phyloP scores from a whole-genome alignment of 257 asterid species.

The Salvia miltiorrhiza region DNA sequence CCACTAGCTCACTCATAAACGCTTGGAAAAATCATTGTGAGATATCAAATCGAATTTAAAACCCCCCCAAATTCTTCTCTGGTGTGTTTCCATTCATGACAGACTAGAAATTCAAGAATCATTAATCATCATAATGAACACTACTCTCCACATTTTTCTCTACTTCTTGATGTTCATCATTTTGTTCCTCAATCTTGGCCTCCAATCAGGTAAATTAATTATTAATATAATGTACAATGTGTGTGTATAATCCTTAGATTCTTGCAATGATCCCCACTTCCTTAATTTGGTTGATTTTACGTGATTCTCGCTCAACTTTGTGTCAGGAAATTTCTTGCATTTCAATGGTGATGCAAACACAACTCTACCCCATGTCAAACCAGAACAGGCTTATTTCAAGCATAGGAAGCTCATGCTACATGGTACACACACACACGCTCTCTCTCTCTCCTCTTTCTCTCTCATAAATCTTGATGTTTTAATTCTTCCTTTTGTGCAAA shows the following conservation, averaged over 20 bases:
- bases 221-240: no score
- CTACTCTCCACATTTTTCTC: slow-evolving; percentile 1
- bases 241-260: no score
- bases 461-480: neutral
- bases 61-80: neutral
- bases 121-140: slow-evolving; percentile 20
- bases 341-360: slow-evolving; percentile 27
- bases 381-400: slow-evolving; percentile 25
- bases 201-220: slow-evolving; percentile 30
- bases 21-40: neutral
- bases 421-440: slow-evolving; percentile 26
- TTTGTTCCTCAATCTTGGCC: slow-evolving; percentile 27
- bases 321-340: slow-evolving; percentile 29
- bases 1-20: slow-evolving; percentile 1
- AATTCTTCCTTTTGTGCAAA: neutral
- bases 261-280: neutral
- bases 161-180: slow-evolving; percentile 28
- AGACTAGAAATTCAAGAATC: neutral
- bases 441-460: neutral
- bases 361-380: slow-evolving; percentile 12
- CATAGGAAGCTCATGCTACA: slow-evolving; percentile 45
- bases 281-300: neutral
- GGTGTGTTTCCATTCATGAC: neutral
- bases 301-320: neutral
- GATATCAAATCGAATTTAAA: slow-evolving; percentile 9